Evolutionary conservation across 2,329 filamentous ascomycete species (phyloP).

Genomic region (Xylariaceae sp.): DNA sequence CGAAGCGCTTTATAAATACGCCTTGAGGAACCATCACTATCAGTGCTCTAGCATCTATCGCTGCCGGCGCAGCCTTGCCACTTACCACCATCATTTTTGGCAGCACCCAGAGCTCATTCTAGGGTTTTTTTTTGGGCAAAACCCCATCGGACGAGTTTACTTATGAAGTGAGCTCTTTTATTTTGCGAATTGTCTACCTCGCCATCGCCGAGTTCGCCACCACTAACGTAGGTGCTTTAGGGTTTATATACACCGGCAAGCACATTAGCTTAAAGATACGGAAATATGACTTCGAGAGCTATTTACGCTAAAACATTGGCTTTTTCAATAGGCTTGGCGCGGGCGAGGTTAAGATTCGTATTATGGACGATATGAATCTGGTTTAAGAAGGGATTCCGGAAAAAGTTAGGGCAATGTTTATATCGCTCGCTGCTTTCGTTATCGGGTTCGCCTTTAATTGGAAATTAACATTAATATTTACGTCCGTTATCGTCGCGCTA

Average conservation of each 20-base stretch:
- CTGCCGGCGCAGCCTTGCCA: too few species aligned
- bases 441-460: constrained; percentile 92
- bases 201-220: constrained; percentile 80
- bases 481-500: constrained; percentile 81
- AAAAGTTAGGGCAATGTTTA: constrained; percentile 80
- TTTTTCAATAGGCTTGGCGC: constrained; percentile 93
- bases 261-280: constrained; percentile 80
- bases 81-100: too few species aligned
- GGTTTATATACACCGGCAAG: constrained; percentile 88
- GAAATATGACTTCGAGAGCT: constrained; percentile 81
- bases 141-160: too few species aligned
- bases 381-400: constrained; percentile 94
- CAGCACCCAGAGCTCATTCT: too few species aligned
- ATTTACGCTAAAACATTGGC: constrained; percentile 85
- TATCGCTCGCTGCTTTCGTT: constrained; percentile 80
- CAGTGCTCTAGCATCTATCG: too few species aligned
- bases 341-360: constrained; percentile 91
- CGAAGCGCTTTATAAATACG: too few species aligned
- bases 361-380: constrained; percentile 91
- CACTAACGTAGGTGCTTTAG: constrained; percentile 82
- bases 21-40: too few species aligned
- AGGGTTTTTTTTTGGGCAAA: too few species aligned
- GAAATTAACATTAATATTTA: constrained; percentile 89
- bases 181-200: constrained; percentile 86
- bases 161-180: constrained; percentile 67